A percentile compares a stretch with the other conserved stretches of the same genome.
phyloP scores from a whole-genome alignment of 2,329 filamentous ascomycete species.

The Fusarium sp. region DNA sequence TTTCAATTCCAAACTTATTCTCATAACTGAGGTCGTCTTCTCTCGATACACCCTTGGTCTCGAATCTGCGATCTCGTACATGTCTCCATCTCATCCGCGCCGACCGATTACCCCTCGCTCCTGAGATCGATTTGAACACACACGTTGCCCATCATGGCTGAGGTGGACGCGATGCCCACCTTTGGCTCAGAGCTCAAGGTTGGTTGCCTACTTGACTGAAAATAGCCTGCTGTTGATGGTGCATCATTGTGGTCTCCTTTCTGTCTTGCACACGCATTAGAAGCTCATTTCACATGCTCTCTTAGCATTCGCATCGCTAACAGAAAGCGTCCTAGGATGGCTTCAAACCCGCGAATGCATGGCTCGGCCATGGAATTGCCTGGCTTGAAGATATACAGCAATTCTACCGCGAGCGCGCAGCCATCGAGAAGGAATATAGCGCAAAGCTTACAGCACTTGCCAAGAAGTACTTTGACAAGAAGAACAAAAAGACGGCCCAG shows the following conservation, averaged over 20 bases:
- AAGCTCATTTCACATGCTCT: conserved; percentile 6
- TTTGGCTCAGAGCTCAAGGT: conserved; percentile 97
- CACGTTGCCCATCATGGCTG: conserved; percentile 69
- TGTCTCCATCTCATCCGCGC: conserved; percentile 33
- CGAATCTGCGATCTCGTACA: conserved; percentile 24
- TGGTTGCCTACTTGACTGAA: conserved; percentile 40
- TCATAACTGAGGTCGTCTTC: background rate
- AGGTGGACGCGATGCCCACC: conserved; percentile 82
- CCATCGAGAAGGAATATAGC: conserved; percentile 96
- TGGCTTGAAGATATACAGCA: conserved; percentile 98
- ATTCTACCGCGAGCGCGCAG: conserved; percentile 94
- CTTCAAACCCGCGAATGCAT: conserved; percentile 93
- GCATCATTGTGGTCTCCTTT: background rate
- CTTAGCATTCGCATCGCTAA: conserved; percentile 3
- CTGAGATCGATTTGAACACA: conserved; percentile 28
- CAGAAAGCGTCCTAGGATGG: conserved; percentile 74
- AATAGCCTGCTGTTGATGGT: background rate
- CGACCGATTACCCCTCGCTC: conserved; percentile 29
- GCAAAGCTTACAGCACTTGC: conserved; percentile 86
- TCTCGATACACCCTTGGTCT: background rate
- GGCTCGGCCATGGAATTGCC: conserved; percentile 87
- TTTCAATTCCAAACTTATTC: background rate
- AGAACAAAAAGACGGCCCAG: conserved; percentile 85
- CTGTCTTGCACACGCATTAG: conserved; percentile 18
- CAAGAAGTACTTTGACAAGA: conserved; percentile 98